These are phyloP conservation scores for Amoebophrya sp. DNA, from an alignment of 169 alveolate genomes.

Conservation along the genomic window DNA sequence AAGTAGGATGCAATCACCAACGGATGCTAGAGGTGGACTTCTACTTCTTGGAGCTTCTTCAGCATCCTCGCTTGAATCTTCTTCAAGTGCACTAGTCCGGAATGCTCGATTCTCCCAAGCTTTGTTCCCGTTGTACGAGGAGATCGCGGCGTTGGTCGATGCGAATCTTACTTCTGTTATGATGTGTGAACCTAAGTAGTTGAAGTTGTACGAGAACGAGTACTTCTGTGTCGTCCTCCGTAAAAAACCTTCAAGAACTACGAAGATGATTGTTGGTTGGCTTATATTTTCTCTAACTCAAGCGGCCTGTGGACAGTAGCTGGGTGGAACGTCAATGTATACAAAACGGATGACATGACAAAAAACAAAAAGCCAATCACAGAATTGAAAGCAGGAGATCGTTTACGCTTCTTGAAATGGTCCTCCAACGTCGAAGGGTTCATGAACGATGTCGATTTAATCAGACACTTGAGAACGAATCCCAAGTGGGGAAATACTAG, in stretches of 20 bases:
- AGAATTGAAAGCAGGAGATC: not conserved
- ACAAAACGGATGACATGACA: not conserved
- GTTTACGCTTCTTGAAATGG: not conserved
- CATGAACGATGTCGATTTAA: not conserved
- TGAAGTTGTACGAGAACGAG: no score
- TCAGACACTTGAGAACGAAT: not conserved
- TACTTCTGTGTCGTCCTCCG: no score
- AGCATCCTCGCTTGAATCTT: not conserved
- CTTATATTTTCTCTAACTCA: no score
- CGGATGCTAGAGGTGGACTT: not conserved
- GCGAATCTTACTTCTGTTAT: no score
- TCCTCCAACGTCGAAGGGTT: not conserved
- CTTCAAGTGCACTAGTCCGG: not conserved
- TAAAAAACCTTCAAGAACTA: no score
- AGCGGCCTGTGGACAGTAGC: not conserved
- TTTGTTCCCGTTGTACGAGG: slow-evolving; percentile 2
- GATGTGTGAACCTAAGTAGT: no score
- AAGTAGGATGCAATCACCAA: not conserved
- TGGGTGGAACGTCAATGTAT: not conserved
- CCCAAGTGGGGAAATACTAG: no score
- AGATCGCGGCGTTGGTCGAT: not conserved
- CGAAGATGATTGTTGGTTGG: no score
- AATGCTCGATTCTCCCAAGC: not conserved
- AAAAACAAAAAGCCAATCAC: not conserved
- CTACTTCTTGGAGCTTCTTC: not conserved